A percentile compares a stretch with the other conserved stretches of the same genome.
Evolutionary conservation across 2,329 filamentous ascomycete species (phyloP).

Genomic region (Botrytis fragariae): DNA sequence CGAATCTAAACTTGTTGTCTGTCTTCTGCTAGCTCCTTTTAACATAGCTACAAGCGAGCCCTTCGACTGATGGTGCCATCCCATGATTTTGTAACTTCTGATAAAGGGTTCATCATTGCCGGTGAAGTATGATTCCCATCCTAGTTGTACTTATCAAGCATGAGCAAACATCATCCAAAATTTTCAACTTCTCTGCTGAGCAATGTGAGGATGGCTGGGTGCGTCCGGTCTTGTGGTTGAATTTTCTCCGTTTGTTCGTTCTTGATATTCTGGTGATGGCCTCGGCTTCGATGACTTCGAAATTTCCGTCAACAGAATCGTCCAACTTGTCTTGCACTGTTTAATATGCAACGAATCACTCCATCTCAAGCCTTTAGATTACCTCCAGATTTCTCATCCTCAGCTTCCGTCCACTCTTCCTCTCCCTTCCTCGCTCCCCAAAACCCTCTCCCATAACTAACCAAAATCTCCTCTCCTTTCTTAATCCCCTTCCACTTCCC

Average conservation of each 20-base stretch:
- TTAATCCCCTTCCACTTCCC: constrained; percentile 63
- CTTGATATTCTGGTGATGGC: too few relatives aligned
- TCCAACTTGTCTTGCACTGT: neutral
- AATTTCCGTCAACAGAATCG: neutral
- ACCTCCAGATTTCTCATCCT: neutral
- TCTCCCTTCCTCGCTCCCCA: constrained; percentile 51
- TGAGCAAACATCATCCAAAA: neutral
- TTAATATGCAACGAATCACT: neutral
- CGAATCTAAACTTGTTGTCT: neutral
- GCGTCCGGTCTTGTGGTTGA: neutral
- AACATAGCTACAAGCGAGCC: neutral
- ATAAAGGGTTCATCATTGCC: neutral
- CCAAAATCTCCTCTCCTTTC: constrained; percentile 69
- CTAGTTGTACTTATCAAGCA: neutral
- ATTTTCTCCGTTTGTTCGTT: neutral
- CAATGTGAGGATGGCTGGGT: neutral
- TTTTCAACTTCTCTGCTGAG: neutral
- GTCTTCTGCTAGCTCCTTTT: neutral
- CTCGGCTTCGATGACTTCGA: neutral
- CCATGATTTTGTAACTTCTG: neutral
- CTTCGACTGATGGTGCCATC: neutral
- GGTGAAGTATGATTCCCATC: neutral
- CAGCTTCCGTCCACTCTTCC: neutral
- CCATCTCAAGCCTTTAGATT: constrained; percentile 4
- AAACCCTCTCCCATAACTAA: constrained; percentile 47